phyloP scores from a whole-genome alignment of 2,329 filamentous ascomycete genomes.

The Triangularia verruculosa region DNA sequence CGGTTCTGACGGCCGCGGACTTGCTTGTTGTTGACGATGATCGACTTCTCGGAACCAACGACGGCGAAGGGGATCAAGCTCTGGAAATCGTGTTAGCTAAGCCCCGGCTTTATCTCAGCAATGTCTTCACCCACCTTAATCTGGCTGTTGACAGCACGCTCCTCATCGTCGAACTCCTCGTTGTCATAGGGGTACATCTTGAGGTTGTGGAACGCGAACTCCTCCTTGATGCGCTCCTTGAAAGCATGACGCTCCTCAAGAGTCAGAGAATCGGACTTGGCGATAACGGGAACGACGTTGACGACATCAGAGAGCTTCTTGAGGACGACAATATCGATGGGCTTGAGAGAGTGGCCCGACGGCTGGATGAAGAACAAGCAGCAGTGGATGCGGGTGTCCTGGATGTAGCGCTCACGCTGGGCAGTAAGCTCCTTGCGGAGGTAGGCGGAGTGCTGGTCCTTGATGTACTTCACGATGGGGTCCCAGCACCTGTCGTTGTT shows the following conservation, averaged over 20 bases:
- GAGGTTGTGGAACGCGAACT: constrained; percentile 99
- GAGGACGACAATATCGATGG: constrained; percentile 97
- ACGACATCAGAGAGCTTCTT: constrained; percentile 99
- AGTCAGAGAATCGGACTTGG: constrained; percentile 95
- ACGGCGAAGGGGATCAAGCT: constrained; percentile 95
- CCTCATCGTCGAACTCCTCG: constrained; percentile 96
- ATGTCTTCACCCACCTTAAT: constrained; percentile 75
- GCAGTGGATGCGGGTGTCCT: constrained; percentile 98
- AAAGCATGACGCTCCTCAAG: constrained; percentile 93
- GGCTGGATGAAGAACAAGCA: constrained; percentile 99
- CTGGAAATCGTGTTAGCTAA: constrained; percentile 43
- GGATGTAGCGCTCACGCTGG: constrained; percentile 97
- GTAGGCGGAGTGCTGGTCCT: constrained; percentile 99
- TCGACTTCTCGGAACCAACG: constrained; percentile 95
- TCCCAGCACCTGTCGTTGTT: constrained; percentile 99
- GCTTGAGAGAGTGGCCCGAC: constrained; percentile 96
- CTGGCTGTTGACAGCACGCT: constrained; percentile 85
- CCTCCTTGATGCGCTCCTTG: constrained; percentile 99
- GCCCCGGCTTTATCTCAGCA: neutral
- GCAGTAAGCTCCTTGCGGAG: constrained; percentile 98
- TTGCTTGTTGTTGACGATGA: constrained; percentile 95
- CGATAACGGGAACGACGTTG: constrained; percentile 98
- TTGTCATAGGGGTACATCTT: constrained; percentile 99
- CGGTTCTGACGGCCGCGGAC: constrained; percentile 97
- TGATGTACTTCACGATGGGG: constrained; percentile 99